Conservation (phyloP, 768 basidiomycete genomes). For the Boletus sensibilis region DNA sequence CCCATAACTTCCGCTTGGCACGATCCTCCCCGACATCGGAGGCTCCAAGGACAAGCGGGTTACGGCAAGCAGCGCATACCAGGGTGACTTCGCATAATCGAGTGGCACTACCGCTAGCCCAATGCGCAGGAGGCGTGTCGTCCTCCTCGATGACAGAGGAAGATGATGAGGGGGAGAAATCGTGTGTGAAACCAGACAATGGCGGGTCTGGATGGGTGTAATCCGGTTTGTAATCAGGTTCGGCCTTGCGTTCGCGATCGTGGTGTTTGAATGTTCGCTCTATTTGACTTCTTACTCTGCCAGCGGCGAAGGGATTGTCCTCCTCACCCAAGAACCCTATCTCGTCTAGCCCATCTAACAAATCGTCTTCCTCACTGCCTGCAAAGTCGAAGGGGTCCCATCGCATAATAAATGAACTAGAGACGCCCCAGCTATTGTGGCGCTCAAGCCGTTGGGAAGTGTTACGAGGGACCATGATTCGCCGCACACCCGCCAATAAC, state of each 20-base stretch:
- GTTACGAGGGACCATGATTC: conserved; percentile 20
- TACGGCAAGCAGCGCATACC: conserved; percentile 66
- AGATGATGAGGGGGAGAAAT: conserved; percentile 50
- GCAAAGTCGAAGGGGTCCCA: conserved; percentile 30
- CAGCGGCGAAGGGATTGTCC: conserved; percentile 3
- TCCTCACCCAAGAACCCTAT: conserved; percentile 18
- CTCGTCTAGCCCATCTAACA: conserved; percentile 19
- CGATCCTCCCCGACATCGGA: conserved; percentile 48
- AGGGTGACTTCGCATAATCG: conserved; percentile 42
- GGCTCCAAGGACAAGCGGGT: conserved; percentile 57
- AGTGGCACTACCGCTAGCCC: conserved; percentile 26
- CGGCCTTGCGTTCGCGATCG: conserved; percentile 12
- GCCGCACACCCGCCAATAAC: conserved; percentile 44
- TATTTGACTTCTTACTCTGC: conserved; percentile 20
- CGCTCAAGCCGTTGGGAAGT: conserved; percentile 13
- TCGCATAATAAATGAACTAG: conserved; percentile 30
- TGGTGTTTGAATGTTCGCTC: conserved; percentile 27
- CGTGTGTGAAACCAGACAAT: conserved; percentile 63
- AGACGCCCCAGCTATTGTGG: conserved; percentile 22
- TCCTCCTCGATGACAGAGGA: conserved; percentile 42
- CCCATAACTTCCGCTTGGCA: conserved; percentile 58
- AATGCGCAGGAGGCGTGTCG: conserved; percentile 31
- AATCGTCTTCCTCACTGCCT: conserved; percentile 11
- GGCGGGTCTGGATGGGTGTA: conserved; percentile 64
- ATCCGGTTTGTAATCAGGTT: conserved; percentile 49